Evolutionary conservation across 2,329 filamentous ascomycete genomes (phyloP).

Genomic region (Juglanconis sp.): DNA sequence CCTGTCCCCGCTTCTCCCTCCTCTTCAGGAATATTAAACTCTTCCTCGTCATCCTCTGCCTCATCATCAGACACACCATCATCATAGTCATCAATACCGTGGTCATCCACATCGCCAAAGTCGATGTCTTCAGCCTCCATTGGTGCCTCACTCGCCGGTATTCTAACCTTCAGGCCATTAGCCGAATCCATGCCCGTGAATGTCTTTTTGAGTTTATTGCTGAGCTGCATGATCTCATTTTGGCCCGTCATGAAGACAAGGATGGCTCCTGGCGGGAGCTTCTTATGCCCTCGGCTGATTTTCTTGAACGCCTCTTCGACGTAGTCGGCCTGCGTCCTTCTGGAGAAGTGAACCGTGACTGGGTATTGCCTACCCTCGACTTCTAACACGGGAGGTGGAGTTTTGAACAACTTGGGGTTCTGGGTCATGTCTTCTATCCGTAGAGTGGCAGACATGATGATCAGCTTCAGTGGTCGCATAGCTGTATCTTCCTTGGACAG

Average conservation of each 20-base stretch:
- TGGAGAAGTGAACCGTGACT: conserved; percentile 85
- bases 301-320: conserved; percentile 88
- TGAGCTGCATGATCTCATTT: conserved; percentile 83
- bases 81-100: conserved; percentile 57
- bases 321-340: conserved; percentile 81
- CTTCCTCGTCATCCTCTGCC: conserved; percentile 57
- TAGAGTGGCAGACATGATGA: conserved; percentile 97
- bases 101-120: conserved; percentile 66
- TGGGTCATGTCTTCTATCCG: conserved; percentile 86
- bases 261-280: conserved; percentile 85
- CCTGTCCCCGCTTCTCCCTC: conserved; percentile 57
- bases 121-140: conserved; percentile 86
- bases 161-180: conserved; percentile 64
- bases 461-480: conserved; percentile 77
- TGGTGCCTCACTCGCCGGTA: conserved; percentile 73
- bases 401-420: conserved; percentile 75
- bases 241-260: conserved; percentile 93
- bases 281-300: conserved; percentile 80
- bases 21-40: conserved; percentile 67
- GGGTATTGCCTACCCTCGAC: conserved; percentile 89
- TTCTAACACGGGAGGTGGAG: conserved; percentile 77
- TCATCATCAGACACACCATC: conserved; percentile 57
- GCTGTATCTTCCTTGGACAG: conserved; percentile 69
- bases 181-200: conserved; percentile 57
- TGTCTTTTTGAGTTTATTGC: conserved; percentile 70